phyloP scores from a whole-genome alignment of 2,329 filamentous ascomycete species.

The Celoporthe dispersa region DNA sequence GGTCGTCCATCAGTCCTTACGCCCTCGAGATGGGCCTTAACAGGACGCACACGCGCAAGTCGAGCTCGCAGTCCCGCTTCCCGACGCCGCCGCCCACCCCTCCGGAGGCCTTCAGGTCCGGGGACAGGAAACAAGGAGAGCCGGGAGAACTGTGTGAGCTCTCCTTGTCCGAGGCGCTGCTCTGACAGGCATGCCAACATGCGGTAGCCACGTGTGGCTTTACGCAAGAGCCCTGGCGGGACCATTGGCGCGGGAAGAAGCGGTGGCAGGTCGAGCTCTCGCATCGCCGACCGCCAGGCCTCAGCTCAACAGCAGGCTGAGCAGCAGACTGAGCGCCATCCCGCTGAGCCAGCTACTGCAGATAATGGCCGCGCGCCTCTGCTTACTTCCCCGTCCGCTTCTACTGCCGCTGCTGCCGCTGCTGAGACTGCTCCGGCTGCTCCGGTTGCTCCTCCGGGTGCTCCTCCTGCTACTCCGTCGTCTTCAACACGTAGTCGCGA shows the following conservation, averaged over 20 bases:
- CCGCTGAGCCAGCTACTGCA: slow-evolving; percentile 20
- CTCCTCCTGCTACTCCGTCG: slow-evolving; percentile 15
- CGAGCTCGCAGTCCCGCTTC: slow-evolving; percentile 74
- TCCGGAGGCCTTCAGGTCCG: slow-evolving; percentile 47
- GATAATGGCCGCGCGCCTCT: slow-evolving; percentile 16
- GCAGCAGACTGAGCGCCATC: slow-evolving; percentile 21
- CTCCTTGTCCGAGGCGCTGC: too few species aligned
- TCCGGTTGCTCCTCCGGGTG: slow-evolving; percentile 11
- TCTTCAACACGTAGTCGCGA: slow-evolving; percentile 4
- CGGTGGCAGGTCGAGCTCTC: slow-evolving; percentile 25
- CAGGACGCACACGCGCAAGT: slow-evolving; percentile 59
- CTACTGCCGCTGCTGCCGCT: too few species aligned
- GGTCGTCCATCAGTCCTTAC: slow-evolving; percentile 75
- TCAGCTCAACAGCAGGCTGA: slow-evolving; percentile 14
- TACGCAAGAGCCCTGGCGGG: too few species aligned
- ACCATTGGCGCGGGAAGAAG: slow-evolving; percentile 5
- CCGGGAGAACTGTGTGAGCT: too few species aligned
- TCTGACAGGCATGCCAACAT: too few species aligned
- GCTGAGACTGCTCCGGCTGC: too few species aligned
- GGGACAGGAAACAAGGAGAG: too few species aligned
- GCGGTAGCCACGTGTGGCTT: too few species aligned
- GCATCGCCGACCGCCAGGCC: slow-evolving; percentile 23
- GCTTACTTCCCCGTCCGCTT: slow-evolving; percentile 14
- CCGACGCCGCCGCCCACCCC: slow-evolving; percentile 78
- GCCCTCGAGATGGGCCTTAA: slow-evolving; percentile 79